Percentiles rank a stretch among this genome's conserved stretches.
phyloP scores from a whole-genome alignment of 148 eudicot species.

The Vaccinium macrocarpon region DNA sequence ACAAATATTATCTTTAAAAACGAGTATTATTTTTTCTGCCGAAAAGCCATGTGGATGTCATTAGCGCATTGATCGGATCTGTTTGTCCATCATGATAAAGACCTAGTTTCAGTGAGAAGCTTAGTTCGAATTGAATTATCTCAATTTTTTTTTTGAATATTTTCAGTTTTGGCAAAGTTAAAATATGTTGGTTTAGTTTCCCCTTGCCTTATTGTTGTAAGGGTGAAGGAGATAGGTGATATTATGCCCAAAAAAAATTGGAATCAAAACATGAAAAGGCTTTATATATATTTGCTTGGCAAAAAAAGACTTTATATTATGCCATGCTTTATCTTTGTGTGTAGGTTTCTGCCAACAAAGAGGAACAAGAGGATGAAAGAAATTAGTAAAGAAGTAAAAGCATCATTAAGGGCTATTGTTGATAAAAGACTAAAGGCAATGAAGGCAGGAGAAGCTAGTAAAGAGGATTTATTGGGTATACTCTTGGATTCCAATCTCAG shows the following conservation, averaged over 20 bases:
- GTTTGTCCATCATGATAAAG: too few species aligned
- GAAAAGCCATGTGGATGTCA: too few species aligned
- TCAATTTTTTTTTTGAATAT: neutral
- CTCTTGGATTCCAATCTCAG: constrained; percentile 16
- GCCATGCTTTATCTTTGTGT: neutral
- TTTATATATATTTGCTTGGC: too few species aligned
- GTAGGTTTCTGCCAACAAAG: constrained; percentile 26
- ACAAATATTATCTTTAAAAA: neutral
- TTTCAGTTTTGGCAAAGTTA: neutral
- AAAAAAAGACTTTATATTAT: too few species aligned
- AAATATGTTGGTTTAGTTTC: neutral
- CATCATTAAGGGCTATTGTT: constrained; percentile 14
- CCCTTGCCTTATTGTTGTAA: neutral
- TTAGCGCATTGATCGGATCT: too few species aligned
- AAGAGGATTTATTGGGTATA: constrained; percentile 19
- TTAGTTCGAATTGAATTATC: neutral
- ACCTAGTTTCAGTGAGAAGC: neutral
- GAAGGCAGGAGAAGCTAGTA: constrained; percentile 11
- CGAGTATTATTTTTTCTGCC: neutral
- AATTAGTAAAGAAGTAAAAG: constrained; percentile 13
- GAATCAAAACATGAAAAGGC: too few species aligned
- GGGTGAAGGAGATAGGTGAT: neutral
- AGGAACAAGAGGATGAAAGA: constrained; percentile 24
- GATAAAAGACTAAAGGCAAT: constrained; percentile 17
- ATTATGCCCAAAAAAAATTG: neutral